Evolutionary conservation across 228 moss, liverwort and hornwort species (phyloP).

Genomic region (Sphagnum magellanicum): DNA sequence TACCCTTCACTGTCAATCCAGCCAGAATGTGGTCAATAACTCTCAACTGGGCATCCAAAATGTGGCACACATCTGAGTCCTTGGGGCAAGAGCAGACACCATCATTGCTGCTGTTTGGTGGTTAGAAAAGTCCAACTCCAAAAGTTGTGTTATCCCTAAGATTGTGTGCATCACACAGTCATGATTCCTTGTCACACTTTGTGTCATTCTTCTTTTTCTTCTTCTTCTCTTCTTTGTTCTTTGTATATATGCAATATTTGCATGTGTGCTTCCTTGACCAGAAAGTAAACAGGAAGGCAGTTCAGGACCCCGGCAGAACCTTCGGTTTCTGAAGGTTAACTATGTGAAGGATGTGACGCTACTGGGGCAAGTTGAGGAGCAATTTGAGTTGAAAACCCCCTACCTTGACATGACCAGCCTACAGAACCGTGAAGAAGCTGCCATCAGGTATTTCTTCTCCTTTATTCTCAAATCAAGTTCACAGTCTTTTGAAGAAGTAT

Average conservation of each 20-base stretch:
- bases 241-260: background rate
- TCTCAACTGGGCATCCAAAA: too few relatives aligned
- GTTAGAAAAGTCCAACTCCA: too few relatives aligned
- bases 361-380: slow-evolving; percentile 75
- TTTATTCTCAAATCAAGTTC: background rate
- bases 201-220: background rate
- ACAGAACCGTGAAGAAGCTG: slow-evolving; percentile 84
- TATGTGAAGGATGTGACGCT: slow-evolving; percentile 78
- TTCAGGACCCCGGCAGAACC: slow-evolving; percentile 71
- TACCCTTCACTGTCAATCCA: too few relatives aligned
- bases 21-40: too few relatives aligned
- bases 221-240: background rate
- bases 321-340: slow-evolving; percentile 89
- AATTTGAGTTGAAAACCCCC: slow-evolving; percentile 70
- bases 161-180: too few relatives aligned
- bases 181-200: background rate
- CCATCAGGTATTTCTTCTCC: slow-evolving; percentile 52
- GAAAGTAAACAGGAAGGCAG: slow-evolving; percentile 70
- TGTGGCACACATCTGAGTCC: too few relatives aligned
- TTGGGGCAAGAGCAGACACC: too few relatives aligned
- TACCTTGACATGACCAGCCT: slow-evolving; percentile 72
- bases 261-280: too few relatives aligned
- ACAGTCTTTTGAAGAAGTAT: too few relatives aligned
- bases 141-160: too few relatives aligned
- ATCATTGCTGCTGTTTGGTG: too few relatives aligned